A percentile compares a stretch with the other conserved stretches of the same genome.
Conservation (phyloP, 495 filamentous ascomycete genomes). For the Penicillium silybi region DNA sequence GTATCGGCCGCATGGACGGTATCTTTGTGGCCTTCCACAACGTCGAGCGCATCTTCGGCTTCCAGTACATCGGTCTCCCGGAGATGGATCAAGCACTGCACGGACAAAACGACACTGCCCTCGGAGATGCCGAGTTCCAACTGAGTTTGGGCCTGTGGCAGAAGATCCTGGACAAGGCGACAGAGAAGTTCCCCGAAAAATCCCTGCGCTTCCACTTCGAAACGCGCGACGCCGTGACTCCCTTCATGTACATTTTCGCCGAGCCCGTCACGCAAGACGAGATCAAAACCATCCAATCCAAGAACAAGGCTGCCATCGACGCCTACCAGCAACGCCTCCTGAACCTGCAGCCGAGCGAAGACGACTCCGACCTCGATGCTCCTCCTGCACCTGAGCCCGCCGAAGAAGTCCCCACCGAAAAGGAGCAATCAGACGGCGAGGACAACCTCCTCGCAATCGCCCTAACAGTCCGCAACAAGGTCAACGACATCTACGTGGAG, state of each 20-base stretch:
- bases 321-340: constrained; percentile 63
- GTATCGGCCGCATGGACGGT: constrained; percentile 96
- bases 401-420: not conserved
- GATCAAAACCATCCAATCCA: constrained; percentile 69
- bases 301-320: constrained; percentile 55
- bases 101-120: constrained; percentile 54
- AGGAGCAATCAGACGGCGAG: constrained; percentile 1
- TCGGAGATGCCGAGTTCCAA: constrained; percentile 89
- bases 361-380: constrained; percentile 17
- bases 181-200: constrained; percentile 61
- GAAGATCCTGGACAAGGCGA: constrained; percentile 68
- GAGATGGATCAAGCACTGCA: constrained; percentile 90
- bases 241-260: constrained; percentile 85
- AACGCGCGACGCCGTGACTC: constrained; percentile 54
- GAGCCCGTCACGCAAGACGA: constrained; percentile 73
- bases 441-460: constrained; percentile 58
- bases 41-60: constrained; percentile 90
- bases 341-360: constrained; percentile 24
- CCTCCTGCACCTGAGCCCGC: not conserved
- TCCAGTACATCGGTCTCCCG: constrained; percentile 81
- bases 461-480: constrained; percentile 64
- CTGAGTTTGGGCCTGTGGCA: constrained; percentile 75
- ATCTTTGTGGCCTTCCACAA: constrained; percentile 99
- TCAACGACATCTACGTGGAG: constrained; percentile 61
- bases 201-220: constrained; percentile 87